Evolutionary conservation across 805 yeast genomes (phyloP), one percentile per base, ranked within the genome.

Genomic region (Saccharomycopsis babjevae): DNA sequence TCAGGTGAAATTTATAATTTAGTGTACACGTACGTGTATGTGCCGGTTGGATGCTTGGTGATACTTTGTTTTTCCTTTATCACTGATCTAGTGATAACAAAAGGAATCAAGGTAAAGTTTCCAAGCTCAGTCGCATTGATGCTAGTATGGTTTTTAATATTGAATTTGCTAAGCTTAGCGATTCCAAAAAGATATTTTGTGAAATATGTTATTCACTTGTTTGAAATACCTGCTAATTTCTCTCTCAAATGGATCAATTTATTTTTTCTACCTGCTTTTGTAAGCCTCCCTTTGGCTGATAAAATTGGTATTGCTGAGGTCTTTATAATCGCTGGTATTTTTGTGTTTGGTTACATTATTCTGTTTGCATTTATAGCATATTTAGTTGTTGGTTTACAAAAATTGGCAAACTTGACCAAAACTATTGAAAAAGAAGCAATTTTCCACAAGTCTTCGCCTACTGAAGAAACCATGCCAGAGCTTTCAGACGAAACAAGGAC

Each of bases 251-350:
- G 94, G 93, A 88, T 88, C 72, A 86, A 85, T 69, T 79, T 86
- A 5, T 86, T 84, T 68, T 88, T 88, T 75, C 83, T 89, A 0
- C 93, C 94, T 0, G 84, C 91, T 0, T 88, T 88, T 68, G 82
- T 88, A 42, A 80, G 85, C 0, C 76, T 88, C 39, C 93, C 93
- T 0, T 75, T 87, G 59, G 80, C 89, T 13, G 79, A 80, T n/a
- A 79, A 80, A 63, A 84, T 88, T 56, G 75, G 84, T 18, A 84
- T 84, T 52, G 79, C 78, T 25, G 93, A 88, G 66, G 88, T 89
- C 11, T 75, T 85, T 66, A 84, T 84, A 58, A 88, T 88, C 42
- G 89, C 88, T 0, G 93, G 84, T 0, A 88, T 87, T 6, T 88
- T 87, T 66, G 76, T 85, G 6, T 64, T 86, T 57, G 93, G 94